Evolutionary conservation across 2,329 filamentous ascomycete genomes (phyloP), one percentile per base, ranked within the genome.

Genomic region (Didymella pomorum): DNA sequence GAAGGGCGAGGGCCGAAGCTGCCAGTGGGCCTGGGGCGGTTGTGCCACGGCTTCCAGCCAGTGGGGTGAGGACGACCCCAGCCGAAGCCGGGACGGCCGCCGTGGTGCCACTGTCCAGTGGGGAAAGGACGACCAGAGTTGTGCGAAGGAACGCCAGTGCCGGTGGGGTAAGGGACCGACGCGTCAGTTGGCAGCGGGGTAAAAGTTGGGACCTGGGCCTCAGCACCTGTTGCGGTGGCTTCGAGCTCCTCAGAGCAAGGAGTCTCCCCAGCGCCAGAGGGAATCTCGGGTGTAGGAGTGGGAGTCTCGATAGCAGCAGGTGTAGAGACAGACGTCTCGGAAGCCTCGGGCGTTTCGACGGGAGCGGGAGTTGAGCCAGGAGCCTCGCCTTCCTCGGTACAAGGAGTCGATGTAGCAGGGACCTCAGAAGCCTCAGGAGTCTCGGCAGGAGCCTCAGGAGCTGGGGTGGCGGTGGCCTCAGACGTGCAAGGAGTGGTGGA

Each of bases 61-160:
- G 62, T 59, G 14, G 64, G 66, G 25, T 52, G 58, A 21, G 67
- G 64, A 26, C 63, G 64, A 8, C 66, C 65, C 51, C 58, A 63
- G 20, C 62, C 60, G 23, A 53, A 65, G 26, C 63, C 59, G 10
- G 58, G 62, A 23, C 51, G 49, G 33, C 44, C 49, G 11, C 56
- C 45, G 44, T 61, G 42, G 26, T 51, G 42, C 60, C 56, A 41
- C 21, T 48, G 50, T 5, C 41, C 50, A 14, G 57, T 63, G 8
- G 54, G 52, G 53, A 57, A 54, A 14, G 64, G 59, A 51, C 44
- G 44, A 20, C 26, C 46, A 43, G 45, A 47, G 39, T 52, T 31
- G 37, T 41, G 49, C 48, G 54, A 31, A 28, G 54, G 48, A 29
- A 20, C 39, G 21, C 42, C 57, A 11, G 51, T 47, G 20, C 39